Conservation (phyloP, 345 rosid species). For the Eutrema yunnanense region DNA sequence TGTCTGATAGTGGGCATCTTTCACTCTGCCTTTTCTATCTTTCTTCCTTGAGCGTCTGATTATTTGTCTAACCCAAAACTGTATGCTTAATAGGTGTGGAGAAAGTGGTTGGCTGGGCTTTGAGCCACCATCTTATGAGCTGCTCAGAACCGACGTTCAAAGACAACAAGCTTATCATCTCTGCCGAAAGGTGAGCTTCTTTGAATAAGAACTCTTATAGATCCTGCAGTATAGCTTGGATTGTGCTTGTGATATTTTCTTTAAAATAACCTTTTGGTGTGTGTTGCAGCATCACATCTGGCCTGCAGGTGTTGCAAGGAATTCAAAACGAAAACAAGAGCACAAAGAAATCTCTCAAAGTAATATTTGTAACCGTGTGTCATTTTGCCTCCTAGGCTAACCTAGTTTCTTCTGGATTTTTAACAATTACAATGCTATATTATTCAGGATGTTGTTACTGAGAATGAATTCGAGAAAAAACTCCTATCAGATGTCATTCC, state of each 20-base stretch:
- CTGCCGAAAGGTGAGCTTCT: slow-evolving; percentile 59
- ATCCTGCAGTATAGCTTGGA: background rate
- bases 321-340: slow-evolving; percentile 65
- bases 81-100: slow-evolving; percentile 58
- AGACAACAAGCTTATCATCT: slow-evolving; percentile 61
- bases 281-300: slow-evolving; percentile 55
- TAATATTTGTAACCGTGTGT: slow-evolving; percentile 13
- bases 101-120: slow-evolving; percentile 89
- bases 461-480: slow-evolving; percentile 97
- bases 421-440: background rate
- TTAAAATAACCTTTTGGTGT: slow-evolving; percentile 1
- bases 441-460: slow-evolving; percentile 84
- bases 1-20: slow-evolving; percentile 56
- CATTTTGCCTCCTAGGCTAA: background rate
- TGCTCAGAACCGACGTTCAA: slow-evolving; percentile 44
- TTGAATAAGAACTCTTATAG: background rate
- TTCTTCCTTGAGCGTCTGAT: background rate
- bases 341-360: slow-evolving; percentile 76
- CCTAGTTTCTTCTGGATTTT: background rate
- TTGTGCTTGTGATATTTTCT: slow-evolving; percentile 3
- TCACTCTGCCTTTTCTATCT: slow-evolving; percentile 8
- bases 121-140: slow-evolving; percentile 72
- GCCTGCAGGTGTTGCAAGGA: slow-evolving; percentile 58
- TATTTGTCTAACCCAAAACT: slow-evolving; percentile 1
- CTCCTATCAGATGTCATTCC: slow-evolving; percentile 95